Base-by-base conservation (phyloP, 257 asterid genomes). In the Mentha longifolia region DNA sequence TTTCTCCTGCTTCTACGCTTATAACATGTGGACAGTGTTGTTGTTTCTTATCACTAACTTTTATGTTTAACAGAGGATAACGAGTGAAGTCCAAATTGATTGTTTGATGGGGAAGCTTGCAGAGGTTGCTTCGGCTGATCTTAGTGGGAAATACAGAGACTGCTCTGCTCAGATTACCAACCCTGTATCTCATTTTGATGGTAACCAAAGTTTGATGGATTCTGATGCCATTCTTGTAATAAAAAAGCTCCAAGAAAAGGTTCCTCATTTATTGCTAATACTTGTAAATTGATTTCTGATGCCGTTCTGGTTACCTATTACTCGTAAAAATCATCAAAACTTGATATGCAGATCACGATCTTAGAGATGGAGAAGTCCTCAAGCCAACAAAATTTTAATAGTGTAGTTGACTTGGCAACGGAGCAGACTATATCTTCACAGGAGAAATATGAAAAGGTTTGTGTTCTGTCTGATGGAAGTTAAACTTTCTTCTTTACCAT, bases 161-260 rank as follows among this genome's bases (percentile, higher is more conserved):
- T 75, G 77, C 78, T 62, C 79, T 63, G 45, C 66, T 41, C 74
- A 50, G 45, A 63, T 73, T 61, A 71, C 55, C 64, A 70, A 52
- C 55, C 57, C 71, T 76, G 43, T 35, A 56, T 65, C 82, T 78
- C 72, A 61, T 73, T 70, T 75, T 64, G 76, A 64, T 78, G 85
- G 64, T 74, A 79, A 63, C 49, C 73, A 64, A 70, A 72, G 70
- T 58, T 72, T 85, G 73, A 74, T 81, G 65, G 96, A 84, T 65
- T 70, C 85, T 0, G 96, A 94, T 72, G 86, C 92, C 79, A 84
- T 83, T 75, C 82, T 84, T 61, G 85, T 86, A 80, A 89, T 85
- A 64, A 94, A 94, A 82, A 88, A 83, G 80, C 97, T 86, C 57
- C 96, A 91, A 69, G 97, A 91, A 70, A 94, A 94, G 99, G 98